phyloP scores from a whole-genome alignment of 169 alveolate species.

The Babesia ovata region DNA sequence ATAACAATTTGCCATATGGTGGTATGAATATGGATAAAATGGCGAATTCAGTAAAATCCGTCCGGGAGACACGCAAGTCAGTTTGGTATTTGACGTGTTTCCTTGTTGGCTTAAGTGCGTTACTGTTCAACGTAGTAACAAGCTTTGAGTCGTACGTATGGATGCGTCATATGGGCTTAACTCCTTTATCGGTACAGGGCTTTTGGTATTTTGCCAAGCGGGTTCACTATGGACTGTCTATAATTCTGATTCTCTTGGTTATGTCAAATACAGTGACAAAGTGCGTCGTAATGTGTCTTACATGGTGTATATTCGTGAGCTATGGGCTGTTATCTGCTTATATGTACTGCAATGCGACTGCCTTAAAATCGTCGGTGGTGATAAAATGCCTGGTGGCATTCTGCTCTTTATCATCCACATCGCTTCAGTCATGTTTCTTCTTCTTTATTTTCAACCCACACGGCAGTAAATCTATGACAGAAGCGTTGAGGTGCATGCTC shows the following conservation, averaged over 20 bases:
- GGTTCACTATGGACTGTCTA: not conserved
- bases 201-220: conserved; percentile 19
- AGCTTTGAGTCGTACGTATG: conserved; percentile 17
- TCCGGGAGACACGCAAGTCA: not conserved
- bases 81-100: conserved; percentile 1
- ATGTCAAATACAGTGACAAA: not conserved
- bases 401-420: not conserved
- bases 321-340: not conserved
- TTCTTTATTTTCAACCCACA: not conserved
- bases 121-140: not conserved
- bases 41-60: not conserved
- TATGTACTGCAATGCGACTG: not conserved
- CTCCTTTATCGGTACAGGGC: conserved; percentile 7
- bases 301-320: not conserved
- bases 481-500: not conserved
- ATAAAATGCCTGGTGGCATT: not conserved
- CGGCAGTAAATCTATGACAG: not conserved
- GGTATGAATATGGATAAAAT: no score
- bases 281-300: not conserved
- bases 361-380: not conserved
- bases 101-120: not conserved
- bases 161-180: conserved; percentile 3
- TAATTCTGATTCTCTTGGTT: not conserved
- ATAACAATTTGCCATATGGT: not conserved
- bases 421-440: not conserved